Evolutionary conservation across 805 yeast species (phyloP).

Genomic region (Zygosaccharomyces pseudorouxii): DNA sequence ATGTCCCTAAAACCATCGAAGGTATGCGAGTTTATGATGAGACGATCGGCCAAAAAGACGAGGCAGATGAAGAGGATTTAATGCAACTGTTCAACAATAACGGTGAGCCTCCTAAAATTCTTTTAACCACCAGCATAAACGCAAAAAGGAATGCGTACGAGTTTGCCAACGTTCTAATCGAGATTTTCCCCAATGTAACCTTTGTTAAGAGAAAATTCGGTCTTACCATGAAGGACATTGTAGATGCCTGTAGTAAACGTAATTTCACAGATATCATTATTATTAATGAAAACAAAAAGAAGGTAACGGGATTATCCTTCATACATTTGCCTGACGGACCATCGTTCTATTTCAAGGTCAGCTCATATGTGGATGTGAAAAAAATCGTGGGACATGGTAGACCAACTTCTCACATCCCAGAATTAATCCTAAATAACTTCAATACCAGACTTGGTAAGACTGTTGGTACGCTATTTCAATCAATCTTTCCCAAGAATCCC

Average conservation of each 20-base stretch:
- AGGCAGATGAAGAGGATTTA: conserved; percentile 37
- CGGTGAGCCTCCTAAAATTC: conserved; percentile 77
- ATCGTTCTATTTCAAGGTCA: conserved; percentile 81
- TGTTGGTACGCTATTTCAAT: conserved; percentile 86
- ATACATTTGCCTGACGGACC: conserved; percentile 96
- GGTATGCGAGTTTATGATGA: conserved; percentile 82
- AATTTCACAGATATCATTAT: conserved; percentile 85
- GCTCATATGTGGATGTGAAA: conserved; percentile 71
- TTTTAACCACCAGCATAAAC: conserved; percentile 81
- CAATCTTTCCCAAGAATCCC: conserved; percentile 87
- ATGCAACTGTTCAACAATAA: conserved; percentile 43
- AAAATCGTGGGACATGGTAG: conserved; percentile 83
- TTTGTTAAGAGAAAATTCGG: conserved; percentile 86
- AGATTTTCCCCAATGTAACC: conserved; percentile 77
- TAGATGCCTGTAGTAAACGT: conserved; percentile 72
- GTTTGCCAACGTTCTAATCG: conserved; percentile 81
- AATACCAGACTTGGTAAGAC: conserved; percentile 89
- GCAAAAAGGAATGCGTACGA: conserved; percentile 86
- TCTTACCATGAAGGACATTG: conserved; percentile 81
- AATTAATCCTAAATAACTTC: conserved; percentile 86
- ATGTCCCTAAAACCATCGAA: conserved; percentile 80
- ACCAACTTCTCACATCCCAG: conserved; percentile 88
- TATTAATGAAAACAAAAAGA: conserved; percentile 90
- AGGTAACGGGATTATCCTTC: conserved; percentile 86
- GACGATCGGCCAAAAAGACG: conserved; percentile 51